A percentile compares a stretch with the other conserved stretches of the same genome.
Evolutionary conservation across 805 yeast genomes (phyloP).

Genomic region (Barnettozyma siamensis): DNA sequence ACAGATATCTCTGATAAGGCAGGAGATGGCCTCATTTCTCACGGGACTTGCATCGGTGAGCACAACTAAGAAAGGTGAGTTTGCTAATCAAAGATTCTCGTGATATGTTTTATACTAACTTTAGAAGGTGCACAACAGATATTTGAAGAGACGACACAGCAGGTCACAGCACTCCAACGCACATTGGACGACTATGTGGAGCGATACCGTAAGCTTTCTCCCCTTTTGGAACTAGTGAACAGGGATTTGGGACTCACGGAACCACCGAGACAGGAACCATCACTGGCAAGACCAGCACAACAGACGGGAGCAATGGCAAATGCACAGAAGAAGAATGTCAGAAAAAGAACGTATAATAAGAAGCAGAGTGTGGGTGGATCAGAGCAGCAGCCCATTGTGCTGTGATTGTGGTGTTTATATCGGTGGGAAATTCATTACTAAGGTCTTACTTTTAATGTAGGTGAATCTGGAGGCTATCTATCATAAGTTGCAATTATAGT

Average conservation of each 20-base stretch:
- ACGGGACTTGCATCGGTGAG: conserved; percentile 36
- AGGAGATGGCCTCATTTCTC: conserved; percentile 34
- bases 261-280: conserved; percentile 66
- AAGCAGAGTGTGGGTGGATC: conserved; percentile 14
- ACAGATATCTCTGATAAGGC: conserved; percentile 29
- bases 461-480: no score
- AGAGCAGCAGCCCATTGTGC: conserved; percentile 20
- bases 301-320: conserved; percentile 4
- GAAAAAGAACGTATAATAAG: conserved; percentile 20
- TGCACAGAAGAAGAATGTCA: conserved; percentile 12
- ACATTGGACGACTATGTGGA: conserved; percentile 40
- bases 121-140: conserved; percentile 20
- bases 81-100: no score
- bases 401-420: background rate
- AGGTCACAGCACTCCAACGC: conserved; percentile 30
- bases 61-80: conserved; percentile 23
- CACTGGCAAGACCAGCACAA: conserved; percentile 42
- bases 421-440: no score
- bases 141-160: conserved; percentile 29
- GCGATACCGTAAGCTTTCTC: conserved; percentile 40
- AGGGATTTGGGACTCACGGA: conserved; percentile 44
- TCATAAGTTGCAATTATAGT: no score
- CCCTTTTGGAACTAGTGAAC: conserved; percentile 42
- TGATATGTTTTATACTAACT: no score
- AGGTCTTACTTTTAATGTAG: no score